A percentile compares a stretch with the other conserved stretches of the same genome.
Evolutionary conservation across 306 rosid species (phyloP).

Genomic region (Cicer cuneatum): DNA sequence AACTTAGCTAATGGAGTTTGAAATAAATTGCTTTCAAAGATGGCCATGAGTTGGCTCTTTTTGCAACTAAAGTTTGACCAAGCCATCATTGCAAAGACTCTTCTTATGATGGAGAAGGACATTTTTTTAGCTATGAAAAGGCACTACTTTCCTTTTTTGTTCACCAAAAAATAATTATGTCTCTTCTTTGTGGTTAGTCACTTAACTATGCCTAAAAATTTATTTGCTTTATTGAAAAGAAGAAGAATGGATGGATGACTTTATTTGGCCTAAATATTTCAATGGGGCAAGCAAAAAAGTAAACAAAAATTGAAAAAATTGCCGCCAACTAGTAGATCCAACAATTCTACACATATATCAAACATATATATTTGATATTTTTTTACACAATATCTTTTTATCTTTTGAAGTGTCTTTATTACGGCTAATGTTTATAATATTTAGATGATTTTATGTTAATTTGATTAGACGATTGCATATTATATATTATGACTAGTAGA

Average conservation of each 20-base stretch:
- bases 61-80: slow-evolving; percentile 43
- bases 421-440: no score
- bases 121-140: slow-evolving; percentile 13
- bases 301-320: not conserved
- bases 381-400: no score
- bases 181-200: no score
- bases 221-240: not conserved
- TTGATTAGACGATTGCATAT: no score
- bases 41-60: slow-evolving; percentile 17
- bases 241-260: not conserved
- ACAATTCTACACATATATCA: no score
- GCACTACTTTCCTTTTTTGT: not conserved
- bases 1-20: not conserved
- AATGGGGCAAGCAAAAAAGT: not conserved
- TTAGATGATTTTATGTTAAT: no score
- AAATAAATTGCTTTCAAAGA: slow-evolving; percentile 35
- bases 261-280: not conserved
- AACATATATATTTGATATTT: no score
- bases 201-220: no score
- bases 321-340: not conserved
- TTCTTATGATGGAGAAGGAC: slow-evolving; percentile 16
- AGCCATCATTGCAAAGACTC: slow-evolving; percentile 32
- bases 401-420: no score
- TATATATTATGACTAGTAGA: no score
- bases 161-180: no score